phyloP scores from a whole-genome alignment of 2,329 filamentous ascomycete species.

The Diaporthe helianthi region DNA sequence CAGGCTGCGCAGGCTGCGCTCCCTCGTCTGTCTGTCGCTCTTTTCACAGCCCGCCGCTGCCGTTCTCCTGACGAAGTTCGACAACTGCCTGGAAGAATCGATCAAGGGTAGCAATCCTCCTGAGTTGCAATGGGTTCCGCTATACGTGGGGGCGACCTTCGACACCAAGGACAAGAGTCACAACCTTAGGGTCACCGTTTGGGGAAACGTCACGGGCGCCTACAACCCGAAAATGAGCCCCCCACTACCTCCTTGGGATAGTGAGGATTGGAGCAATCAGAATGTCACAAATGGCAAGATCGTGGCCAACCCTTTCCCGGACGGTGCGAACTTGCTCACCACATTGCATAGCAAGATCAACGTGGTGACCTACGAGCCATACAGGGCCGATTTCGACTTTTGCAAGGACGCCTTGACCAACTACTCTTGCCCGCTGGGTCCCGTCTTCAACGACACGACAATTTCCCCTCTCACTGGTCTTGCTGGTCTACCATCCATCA shows the following conservation, averaged over 20 bases:
- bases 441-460: slow-evolving; percentile 64
- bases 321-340: slow-evolving; percentile 61
- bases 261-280: slow-evolving; percentile 67
- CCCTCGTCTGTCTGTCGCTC: slow-evolving; percentile 48
- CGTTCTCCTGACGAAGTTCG: slow-evolving; percentile 76
- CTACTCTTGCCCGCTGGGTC: slow-evolving; percentile 75
- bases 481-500: slow-evolving; percentile 72
- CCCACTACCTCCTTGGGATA: slow-evolving; percentile 64
- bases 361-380: slow-evolving; percentile 80
- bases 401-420: slow-evolving; percentile 68
- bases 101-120: slow-evolving; percentile 63
- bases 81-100: slow-evolving; percentile 78
- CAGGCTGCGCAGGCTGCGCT: slow-evolving; percentile 42
- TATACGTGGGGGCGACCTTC: slow-evolving; percentile 78
- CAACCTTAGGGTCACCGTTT: slow-evolving; percentile 78
- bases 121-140: slow-evolving; percentile 80
- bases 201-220: slow-evolving; percentile 88
- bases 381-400: slow-evolving; percentile 63
- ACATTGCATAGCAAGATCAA: slow-evolving; percentile 77
- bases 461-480: slow-evolving; percentile 46
- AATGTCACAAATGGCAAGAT: slow-evolving; percentile 78
- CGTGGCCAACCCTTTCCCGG: slow-evolving; percentile 61
- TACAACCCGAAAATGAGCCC: slow-evolving; percentile 51
- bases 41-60: slow-evolving; percentile 49
- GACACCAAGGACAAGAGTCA: slow-evolving; percentile 66